Base-by-base conservation (phyloP, 805 yeast species). In the Kazachstania taianensis region DNA sequence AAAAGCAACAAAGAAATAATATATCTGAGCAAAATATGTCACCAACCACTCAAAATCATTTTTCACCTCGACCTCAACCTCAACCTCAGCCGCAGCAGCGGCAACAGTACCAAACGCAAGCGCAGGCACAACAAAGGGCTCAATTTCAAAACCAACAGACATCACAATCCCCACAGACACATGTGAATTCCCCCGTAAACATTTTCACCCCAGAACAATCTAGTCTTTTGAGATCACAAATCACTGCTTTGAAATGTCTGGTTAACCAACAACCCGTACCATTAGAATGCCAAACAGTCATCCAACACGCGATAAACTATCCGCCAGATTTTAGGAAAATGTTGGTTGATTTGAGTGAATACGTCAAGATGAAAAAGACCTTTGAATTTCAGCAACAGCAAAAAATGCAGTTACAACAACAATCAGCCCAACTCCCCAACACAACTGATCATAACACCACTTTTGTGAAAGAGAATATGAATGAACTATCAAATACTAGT, bases 241-340 rank as follows among this genome's bases (percentile, higher is more conserved):
- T 57, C n/a, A 49, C 57, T 10, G 49, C 62, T n/a, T 40, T 57
- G 32, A 56, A 55, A 35, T 51, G 49, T 25, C 37, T 57, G 13
- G 53, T 55, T 3, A 52, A 49, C 20, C 45, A 52, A 20, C 54
- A 55, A 39, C 43, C 52, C 5, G 55, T 57, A n/a, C 54, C 59
- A 4, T 18, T 33, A 9, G 55, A 50, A 8, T 43, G 39, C 19
- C 61, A 55, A 41, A 34, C 36, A 6, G 42, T 51, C 2, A 48
- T 57, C 9, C 57, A 55, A 34, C 48, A 44, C 29, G 55, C 62
- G 3, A 49, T 57, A 25, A 49, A 46, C 20, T 47, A 50, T 28
- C 54, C 58, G 6, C 62, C 61, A 7, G 57, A 57, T 33, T 56
- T 56, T 32, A 55, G 53, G 38, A 44, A 48, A 25, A 49, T 57